These are phyloP conservation scores for Ambrosia hybrid DNA, from an alignment of 140 eudicot genomes.

Conservation along the genomic window DNA sequence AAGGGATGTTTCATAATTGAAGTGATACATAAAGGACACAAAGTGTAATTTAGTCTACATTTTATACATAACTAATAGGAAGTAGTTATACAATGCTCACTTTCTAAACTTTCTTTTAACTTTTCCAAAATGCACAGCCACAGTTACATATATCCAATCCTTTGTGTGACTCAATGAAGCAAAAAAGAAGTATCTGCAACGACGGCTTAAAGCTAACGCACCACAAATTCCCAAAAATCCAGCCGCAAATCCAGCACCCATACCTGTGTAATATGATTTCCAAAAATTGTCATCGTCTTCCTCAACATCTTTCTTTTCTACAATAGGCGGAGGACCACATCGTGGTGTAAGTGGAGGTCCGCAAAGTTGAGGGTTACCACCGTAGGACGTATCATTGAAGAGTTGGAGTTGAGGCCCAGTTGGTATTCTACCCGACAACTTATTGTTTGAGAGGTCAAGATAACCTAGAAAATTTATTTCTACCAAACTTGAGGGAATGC, in stretches of 20 bases:
- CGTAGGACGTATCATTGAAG: conserved; percentile 25
- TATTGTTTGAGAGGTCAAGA: conserved; percentile 36
- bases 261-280: conserved; percentile 17
- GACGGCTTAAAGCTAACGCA: background rate
- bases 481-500: conserved; percentile 18
- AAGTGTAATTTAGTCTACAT: too few species aligned
- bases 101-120: too few species aligned
- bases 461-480: background rate
- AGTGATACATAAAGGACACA: too few species aligned
- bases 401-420: conserved; percentile 26
- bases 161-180: conserved; percentile 2
- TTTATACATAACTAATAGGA: too few species aligned
- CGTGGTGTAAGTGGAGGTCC: conserved; percentile 29
- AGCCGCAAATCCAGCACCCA: conserved; percentile 21
- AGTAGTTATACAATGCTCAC: too few species aligned
- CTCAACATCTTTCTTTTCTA: background rate
- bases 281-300: conserved; percentile 12
- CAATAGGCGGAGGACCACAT: conserved; percentile 13
- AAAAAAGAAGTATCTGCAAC: conserved; percentile 9
- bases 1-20: too few species aligned
- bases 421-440: conserved; percentile 34
- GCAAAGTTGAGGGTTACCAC: conserved; percentile 23
- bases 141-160: conserved; percentile 16
- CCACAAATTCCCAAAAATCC: conserved; percentile 27
- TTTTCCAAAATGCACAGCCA: background rate